Conservation (phyloP, 2,329 filamentous ascomycete genomes). For the Xylariaceae sp. region DNA sequence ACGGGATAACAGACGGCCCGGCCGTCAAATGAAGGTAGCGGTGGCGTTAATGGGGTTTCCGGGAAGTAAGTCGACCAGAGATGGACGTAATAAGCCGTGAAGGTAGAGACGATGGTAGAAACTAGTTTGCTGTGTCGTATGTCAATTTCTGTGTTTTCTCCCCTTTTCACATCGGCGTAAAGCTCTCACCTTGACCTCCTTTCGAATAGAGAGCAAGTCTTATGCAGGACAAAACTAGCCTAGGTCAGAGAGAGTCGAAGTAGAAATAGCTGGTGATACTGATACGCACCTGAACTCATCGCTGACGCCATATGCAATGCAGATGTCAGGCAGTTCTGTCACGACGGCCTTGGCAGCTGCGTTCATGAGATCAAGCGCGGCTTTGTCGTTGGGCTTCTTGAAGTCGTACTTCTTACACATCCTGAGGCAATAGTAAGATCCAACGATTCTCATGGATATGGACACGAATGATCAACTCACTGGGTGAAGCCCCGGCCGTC, state of each 20-base stretch:
- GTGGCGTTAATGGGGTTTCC: constrained; percentile 61
- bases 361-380: constrained; percentile 92
- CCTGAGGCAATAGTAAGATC: constrained; percentile 40
- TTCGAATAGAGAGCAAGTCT: constrained; percentile 76
- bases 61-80: constrained; percentile 75
- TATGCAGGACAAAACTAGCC: constrained; percentile 79
- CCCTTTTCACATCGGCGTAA: background rate
- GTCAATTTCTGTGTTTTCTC: background rate
- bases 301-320: constrained; percentile 85
- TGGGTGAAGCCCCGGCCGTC: constrained; percentile 95
- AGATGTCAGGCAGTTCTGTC: constrained; percentile 75
- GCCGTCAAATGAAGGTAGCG: constrained; percentile 87
- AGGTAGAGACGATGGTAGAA: constrained; percentile 85
- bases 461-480: constrained; percentile 41
- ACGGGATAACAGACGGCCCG: constrained; percentile 86
- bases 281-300: constrained; percentile 73
- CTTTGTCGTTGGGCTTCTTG: constrained; percentile 84
- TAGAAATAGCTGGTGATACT: background rate
- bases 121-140: constrained; percentile 66
- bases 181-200: constrained; percentile 63
- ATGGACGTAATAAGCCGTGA: constrained; percentile 84
- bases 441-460: background rate
- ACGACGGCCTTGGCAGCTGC: constrained; percentile 80
- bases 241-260: constrained; percentile 19
- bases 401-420: constrained; percentile 80